A percentile compares a stretch with the other conserved stretches of the same genome.
These are phyloP conservation scores for Pseudofabraea citricarpa DNA, from an alignment of 2,329 filamentous ascomycete species.

Conservation along the genomic window DNA sequence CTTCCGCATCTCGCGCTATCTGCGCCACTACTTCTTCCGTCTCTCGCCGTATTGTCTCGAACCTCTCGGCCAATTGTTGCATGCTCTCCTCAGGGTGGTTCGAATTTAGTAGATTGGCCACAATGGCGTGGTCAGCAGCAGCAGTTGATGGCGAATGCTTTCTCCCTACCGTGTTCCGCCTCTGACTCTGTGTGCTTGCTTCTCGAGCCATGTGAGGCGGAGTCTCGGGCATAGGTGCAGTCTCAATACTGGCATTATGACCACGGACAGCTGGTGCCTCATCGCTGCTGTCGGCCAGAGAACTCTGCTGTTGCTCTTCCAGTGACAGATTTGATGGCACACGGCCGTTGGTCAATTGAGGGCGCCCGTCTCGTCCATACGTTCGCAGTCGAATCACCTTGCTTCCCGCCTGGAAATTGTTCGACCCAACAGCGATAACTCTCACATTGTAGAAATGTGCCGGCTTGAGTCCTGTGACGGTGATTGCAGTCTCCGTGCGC, in stretches of 20 bases:
- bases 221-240: slow-evolving; percentile 56
- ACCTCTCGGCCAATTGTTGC: slow-evolving; percentile 73
- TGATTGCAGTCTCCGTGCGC: slow-evolving; percentile 79
- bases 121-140: slow-evolving; percentile 21
- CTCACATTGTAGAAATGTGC: slow-evolving; percentile 90
- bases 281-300: slow-evolving; percentile 39
- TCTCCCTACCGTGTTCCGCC: slow-evolving; percentile 67
- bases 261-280: slow-evolving; percentile 34
- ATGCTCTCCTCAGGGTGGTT: slow-evolving; percentile 62
- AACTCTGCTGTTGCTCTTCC: slow-evolving; percentile 41
- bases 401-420: slow-evolving; percentile 90
- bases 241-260: slow-evolving; percentile 54
- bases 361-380: slow-evolving; percentile 58
- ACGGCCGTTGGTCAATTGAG: slow-evolving; percentile 52
- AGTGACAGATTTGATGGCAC: slow-evolving; percentile 51
- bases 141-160: slow-evolving; percentile 68
- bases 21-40: slow-evolving; percentile 73
- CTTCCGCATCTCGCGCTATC: slow-evolving; percentile 66
- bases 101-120: slow-evolving; percentile 36
- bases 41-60: slow-evolving; percentile 77
- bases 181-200: slow-evolving; percentile 46
- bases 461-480: slow-evolving; percentile 81
- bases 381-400: slow-evolving; percentile 80
- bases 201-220: slow-evolving; percentile 62
- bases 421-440: slow-evolving; percentile 84